Evolutionary conservation across 257 asterid species (phyloP).

Genomic region (Primulina tabacum): DNA sequence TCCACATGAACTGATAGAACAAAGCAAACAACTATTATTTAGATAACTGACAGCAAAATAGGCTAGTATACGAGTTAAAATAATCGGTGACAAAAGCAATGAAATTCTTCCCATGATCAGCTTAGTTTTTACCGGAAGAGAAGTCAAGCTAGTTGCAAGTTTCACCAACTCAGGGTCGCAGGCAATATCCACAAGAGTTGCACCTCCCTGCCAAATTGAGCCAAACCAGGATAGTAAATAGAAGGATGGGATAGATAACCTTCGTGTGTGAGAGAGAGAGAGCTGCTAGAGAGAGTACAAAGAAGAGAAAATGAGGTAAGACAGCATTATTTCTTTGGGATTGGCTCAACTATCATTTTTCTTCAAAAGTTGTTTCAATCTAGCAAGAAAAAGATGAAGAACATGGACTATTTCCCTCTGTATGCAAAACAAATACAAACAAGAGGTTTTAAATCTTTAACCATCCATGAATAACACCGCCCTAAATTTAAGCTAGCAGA

Average conservation of each 20-base stretch:
- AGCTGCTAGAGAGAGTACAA: no score
- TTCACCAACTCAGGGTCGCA: conserved; percentile 81
- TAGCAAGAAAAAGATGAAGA: neutral
- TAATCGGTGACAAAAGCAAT: no score
- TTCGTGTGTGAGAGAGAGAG: neutral
- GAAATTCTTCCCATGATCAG: no score
- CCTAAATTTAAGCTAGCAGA: neutral
- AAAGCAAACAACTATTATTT: no score
- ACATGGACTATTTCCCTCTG: no score
- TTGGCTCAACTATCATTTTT: neutral
- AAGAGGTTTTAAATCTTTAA: neutral
- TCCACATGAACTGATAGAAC: no score
- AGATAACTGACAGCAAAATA: no score
- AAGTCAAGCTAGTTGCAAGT: conserved; percentile 68
- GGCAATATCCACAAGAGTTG: conserved; percentile 91
- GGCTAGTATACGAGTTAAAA: no score
- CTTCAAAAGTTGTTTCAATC: neutral
- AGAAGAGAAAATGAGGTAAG: no score
- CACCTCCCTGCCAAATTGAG: conserved; percentile 65
- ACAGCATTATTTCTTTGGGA: neutral
- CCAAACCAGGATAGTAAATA: neutral
- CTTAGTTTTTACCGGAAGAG: conserved; percentile 59
- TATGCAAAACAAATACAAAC: no score
- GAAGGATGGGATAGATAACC: neutral
- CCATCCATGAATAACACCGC: neutral